Evolutionary conservation across 139 green algal species (phyloP), one percentile per base, ranked within the genome.

Genomic region (Penium margaritaceum): DNA sequence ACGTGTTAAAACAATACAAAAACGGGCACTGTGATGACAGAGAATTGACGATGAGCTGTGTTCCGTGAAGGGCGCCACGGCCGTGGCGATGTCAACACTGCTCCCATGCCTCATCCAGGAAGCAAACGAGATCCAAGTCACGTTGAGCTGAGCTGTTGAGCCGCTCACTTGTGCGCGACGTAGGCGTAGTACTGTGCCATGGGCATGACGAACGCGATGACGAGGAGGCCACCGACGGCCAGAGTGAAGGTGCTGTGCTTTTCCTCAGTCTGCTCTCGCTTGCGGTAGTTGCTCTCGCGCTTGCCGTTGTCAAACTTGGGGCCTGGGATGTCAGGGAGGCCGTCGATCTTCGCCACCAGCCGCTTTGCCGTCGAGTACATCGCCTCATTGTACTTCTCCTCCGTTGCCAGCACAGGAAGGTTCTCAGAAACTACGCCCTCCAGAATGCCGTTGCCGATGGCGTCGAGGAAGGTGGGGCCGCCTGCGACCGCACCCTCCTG

Each of bases 401-500:
- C 84, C 73, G 90, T 89, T 0, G 91, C 91, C 60, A 78, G 17
- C 33, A 78, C 70, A 76, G 94, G 90, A 75, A 98, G 95, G 88
- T 97, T 96, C 67, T 96, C 91, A 43, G 71, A 67, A 15, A 91
- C 82, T 24, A 99, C 83, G 43, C 72, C 86, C 68, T 98, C 94
- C 12, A 97, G 84, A 27, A 99, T 66, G 34, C 92, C 84, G 51
- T 98, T 91, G 24, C 91, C 91, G 5, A 97, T 69, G 2, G 87
- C 83, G 68, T 79, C 72, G 58, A 90, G 83, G 81, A 98, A 97
- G 36, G 36, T 53, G 1, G 86, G 77, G n/a, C 93, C 93, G 54
- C 92, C 93, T 32, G 89, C 90, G n/a, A 98, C 65, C 1, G 92
- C 93, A 30, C 93, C 93, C 71, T 98, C 93, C 84, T 97, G 97